phyloP scores from a whole-genome alignment of 129 eudicot genomes.

The sunflower (Helianthus annuus) region DNA sequence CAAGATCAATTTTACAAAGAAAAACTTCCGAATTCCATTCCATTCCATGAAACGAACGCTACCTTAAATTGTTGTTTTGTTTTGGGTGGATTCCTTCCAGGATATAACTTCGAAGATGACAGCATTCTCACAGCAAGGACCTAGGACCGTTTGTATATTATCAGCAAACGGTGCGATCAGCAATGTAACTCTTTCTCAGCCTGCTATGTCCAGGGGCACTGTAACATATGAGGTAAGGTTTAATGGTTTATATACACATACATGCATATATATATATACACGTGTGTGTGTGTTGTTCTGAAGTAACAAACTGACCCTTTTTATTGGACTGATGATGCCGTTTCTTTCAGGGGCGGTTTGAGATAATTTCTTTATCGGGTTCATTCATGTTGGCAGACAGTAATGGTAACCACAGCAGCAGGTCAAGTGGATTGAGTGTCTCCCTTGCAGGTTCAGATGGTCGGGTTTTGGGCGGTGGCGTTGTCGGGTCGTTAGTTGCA shows the following conservation, averaged over 20 bases:
- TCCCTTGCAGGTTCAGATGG: constrained; percentile 96
- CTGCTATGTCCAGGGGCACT: constrained; percentile 72
- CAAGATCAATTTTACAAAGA: no score
- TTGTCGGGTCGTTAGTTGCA: constrained; percentile 74
- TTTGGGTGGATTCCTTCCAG: constrained; percentile 39
- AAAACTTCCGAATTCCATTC: no score
- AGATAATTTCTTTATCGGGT: constrained; percentile 88
- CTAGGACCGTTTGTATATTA: constrained; percentile 86
- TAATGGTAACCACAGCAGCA: constrained; percentile 52
- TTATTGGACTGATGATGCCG: neutral
- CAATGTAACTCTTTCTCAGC: constrained; percentile 87
- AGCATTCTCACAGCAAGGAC: constrained; percentile 91
- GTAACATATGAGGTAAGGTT: constrained; percentile 76
- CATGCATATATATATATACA: constrained; percentile 1
- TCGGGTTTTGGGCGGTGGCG: constrained; percentile 93
- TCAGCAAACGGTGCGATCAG: constrained; percentile 90
- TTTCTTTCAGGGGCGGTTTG: constrained; percentile 79
- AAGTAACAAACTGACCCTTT: neutral
- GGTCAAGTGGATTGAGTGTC: constrained; percentile 73
- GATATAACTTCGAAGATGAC: constrained; percentile 75
- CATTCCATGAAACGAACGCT: no score
- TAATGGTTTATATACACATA: neutral
- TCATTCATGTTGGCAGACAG: constrained; percentile 64
- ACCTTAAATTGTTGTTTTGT: constrained; percentile 21
- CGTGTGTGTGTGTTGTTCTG: neutral